Base-by-base conservation (phyloP, 2,329 filamentous ascomycete genomes). In the Didymella pinodella region DNA sequence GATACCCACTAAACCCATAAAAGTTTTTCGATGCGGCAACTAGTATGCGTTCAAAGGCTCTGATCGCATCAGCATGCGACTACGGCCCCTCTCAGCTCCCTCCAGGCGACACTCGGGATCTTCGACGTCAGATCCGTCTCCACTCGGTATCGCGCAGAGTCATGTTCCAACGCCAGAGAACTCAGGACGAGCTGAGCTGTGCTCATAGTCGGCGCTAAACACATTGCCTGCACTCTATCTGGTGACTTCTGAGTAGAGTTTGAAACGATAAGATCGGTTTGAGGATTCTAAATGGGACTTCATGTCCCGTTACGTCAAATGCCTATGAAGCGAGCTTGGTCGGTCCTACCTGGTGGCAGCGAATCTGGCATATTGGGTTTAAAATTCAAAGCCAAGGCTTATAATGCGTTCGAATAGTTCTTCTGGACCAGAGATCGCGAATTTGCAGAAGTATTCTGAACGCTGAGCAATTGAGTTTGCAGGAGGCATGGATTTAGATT, bases 91-190 rank as follows among this genome's bases (percentile, higher is more conserved):
- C 18, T 53, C 49, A 6, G 45, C 31, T 2, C 11, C 18, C 2
- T 29, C 44, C 10, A 53, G 18, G 18, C 38, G 49, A 10, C 49
- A 45, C 18, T 58, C 55, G 11, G 49, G 49, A 6, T 12, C 32
- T 38, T 58, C 49, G 18, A 53, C 3, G 25, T 25, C 7, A 48
- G 25, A 3, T 36, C 36, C 26, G 40, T 48, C n/a, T 45, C 14
- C 3, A 48, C 36, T 2, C 45, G 32, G 12, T 53, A 58, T 20
- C 28, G 29, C 32, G 40, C 29, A 29, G 18, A 52, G 40, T 52
- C 28, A 6, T 29, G 29, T 25, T 41, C 18, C 14, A 52, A 11
- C 7, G 49, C 28, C 20, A 45, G 14, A 20, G 38, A 22, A 16
- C 43, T 31, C 5, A 28, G 14, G 1, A 16, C 4, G 25, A 52